These are phyloP conservation scores for Oryza glumipatula DNA, from an alignment of 176 grass and related monocot genomes.

Conservation along the genomic window DNA sequence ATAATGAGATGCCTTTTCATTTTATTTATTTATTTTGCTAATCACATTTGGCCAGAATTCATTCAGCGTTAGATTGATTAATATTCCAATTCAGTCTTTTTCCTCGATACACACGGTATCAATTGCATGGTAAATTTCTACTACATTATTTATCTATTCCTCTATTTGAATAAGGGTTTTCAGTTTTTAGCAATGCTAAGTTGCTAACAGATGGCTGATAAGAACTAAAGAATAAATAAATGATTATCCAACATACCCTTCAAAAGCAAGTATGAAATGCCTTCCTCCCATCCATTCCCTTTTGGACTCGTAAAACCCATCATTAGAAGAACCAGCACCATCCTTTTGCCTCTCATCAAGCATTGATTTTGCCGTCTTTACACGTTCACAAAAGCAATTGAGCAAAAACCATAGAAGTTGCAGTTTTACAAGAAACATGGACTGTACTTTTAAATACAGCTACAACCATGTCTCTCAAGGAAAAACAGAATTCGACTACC, in stretches of 20 bases:
- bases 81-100: not conserved
- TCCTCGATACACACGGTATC: not conserved
- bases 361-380: slow-evolving; percentile 72
- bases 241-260: slow-evolving; percentile 62
- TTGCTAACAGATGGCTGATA: slow-evolving; percentile 8
- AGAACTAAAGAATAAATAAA: slow-evolving; percentile 32
- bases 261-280: slow-evolving; percentile 81
- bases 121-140: slow-evolving; percentile 11
- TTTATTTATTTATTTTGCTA: not conserved
- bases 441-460: slow-evolving; percentile 16
- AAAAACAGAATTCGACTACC: slow-evolving; percentile 29
- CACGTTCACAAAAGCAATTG: slow-evolving; percentile 27
- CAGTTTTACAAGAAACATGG: slow-evolving; percentile 12
- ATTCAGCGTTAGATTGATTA: not conserved
- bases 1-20: not conserved
- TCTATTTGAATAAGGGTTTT: not conserved
- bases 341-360: slow-evolving; percentile 70
- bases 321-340: slow-evolving; percentile 55
- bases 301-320: slow-evolving; percentile 96
- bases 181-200: slow-evolving; percentile 21
- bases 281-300: slow-evolving; percentile 99
- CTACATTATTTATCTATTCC: not conserved
- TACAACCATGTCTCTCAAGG: slow-evolving; percentile 23
- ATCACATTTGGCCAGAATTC: slow-evolving; percentile 7
- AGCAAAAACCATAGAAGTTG: slow-evolving; percentile 9